A percentile compares a stretch with the other conserved stretches of the same genome.
These are phyloP conservation scores for Penicillium coffeae DNA, from an alignment of 495 filamentous ascomycete genomes.

Conservation along the genomic window DNA sequence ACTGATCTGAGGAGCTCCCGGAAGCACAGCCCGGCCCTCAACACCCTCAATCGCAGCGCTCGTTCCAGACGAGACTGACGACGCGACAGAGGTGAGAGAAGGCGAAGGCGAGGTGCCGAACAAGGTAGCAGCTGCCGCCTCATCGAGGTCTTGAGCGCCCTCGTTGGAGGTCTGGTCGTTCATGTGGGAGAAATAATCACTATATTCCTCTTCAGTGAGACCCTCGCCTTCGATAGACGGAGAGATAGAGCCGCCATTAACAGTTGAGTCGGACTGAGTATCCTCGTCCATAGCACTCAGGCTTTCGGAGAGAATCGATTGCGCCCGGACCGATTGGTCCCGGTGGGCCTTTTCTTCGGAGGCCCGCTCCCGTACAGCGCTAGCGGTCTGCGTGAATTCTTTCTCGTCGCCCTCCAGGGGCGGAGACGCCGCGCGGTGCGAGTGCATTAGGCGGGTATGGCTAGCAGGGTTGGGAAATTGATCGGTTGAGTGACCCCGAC, in stretches of 20 bases:
- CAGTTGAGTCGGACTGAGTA: conserved; percentile 29
- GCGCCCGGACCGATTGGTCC: conserved; percentile 21
- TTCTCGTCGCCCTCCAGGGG: conserved; percentile 92
- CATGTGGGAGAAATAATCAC: conserved; percentile 42
- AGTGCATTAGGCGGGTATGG: conserved; percentile 51
- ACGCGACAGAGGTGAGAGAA: conserved; percentile 43
- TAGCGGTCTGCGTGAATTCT: conserved; percentile 93
- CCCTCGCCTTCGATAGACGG: conserved; percentile 28
- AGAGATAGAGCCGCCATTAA: conserved; percentile 35
- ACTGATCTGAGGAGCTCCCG: conserved; percentile 31
- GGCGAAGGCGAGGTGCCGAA: conserved; percentile 47
- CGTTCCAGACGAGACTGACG: conserved; percentile 49
- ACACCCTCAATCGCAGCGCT: conserved; percentile 32
- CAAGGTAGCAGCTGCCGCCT: conserved; percentile 35
- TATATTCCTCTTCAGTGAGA: conserved; percentile 37
- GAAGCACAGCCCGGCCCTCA: conserved; percentile 22
- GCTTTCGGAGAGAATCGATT: conserved; percentile 36
- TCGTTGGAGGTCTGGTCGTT: conserved; percentile 20
- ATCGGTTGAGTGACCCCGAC: conserved; percentile 50
- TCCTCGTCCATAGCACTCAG: conserved; percentile 31
- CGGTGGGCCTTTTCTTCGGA: conserved; percentile 48
- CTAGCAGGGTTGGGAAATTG: conserved; percentile 27
- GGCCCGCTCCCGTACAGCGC: conserved; percentile 76
- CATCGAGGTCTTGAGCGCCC: conserved; percentile 28
- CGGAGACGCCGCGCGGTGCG: conserved; percentile 70